phyloP scores from a whole-genome alignment of 2,329 filamentous ascomycete genomes.

The Ophiostoma triangulosporum region DNA sequence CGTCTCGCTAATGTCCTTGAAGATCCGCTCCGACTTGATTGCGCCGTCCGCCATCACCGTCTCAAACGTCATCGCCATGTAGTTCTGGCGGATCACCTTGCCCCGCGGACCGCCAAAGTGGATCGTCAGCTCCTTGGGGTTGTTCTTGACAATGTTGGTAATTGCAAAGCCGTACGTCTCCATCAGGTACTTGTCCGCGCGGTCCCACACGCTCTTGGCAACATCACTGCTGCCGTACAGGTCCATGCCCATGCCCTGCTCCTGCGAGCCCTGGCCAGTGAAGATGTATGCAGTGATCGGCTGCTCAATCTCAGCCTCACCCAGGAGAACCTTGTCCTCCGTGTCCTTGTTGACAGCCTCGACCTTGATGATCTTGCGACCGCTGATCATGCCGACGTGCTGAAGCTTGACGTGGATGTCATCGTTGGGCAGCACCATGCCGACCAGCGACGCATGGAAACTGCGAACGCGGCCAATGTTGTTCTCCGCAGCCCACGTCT shows the following conservation, averaged over 20 bases:
- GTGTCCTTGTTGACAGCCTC: slow-evolving; percentile 92
- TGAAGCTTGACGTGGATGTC: slow-evolving; percentile 89
- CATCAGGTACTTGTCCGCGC: slow-evolving; percentile 93
- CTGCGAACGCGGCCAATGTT: slow-evolving; percentile 93
- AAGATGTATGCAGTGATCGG: slow-evolving; percentile 95
- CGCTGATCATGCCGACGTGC: slow-evolving; percentile 93
- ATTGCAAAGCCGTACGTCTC: slow-evolving; percentile 98
- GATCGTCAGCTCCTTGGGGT: slow-evolving; percentile 95
- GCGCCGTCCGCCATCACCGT: slow-evolving; percentile 84
- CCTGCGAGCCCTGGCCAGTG: slow-evolving; percentile 94
- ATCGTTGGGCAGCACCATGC: slow-evolving; percentile 96
- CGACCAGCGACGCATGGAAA: slow-evolving; percentile 93
- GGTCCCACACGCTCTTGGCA: slow-evolving; percentile 94
- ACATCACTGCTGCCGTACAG: slow-evolving; percentile 87
- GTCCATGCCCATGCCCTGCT: slow-evolving; percentile 99
- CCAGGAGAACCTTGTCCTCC: slow-evolving; percentile 89
- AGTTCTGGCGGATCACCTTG: slow-evolving; percentile 96
- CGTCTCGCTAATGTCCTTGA: slow-evolving; percentile 90
- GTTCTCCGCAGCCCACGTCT: slow-evolving; percentile 99
- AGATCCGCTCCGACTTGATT: slow-evolving; percentile 98
- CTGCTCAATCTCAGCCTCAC: slow-evolving; percentile 95
- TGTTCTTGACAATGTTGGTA: slow-evolving; percentile 98
- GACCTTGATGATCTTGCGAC: slow-evolving; percentile 98
- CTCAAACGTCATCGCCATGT: slow-evolving; percentile 99
- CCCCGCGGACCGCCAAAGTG: slow-evolving; percentile 95